Evolutionary conservation across 495 filamentous ascomycete genomes (phyloP).

Genomic region (Aspergillus egyptiacus): DNA sequence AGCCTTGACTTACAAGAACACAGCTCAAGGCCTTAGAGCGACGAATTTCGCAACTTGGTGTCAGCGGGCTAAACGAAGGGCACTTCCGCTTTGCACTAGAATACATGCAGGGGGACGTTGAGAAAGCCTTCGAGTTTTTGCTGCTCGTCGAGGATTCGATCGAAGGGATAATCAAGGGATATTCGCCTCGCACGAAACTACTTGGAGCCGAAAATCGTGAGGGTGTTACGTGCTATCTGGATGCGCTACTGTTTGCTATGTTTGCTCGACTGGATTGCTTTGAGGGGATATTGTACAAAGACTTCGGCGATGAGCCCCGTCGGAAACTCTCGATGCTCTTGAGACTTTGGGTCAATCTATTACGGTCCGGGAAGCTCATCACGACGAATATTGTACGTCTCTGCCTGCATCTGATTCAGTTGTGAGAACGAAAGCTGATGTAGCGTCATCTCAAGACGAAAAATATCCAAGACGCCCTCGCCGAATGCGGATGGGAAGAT

Average conservation of each 20-base stretch:
- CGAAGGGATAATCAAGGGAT: conserved; percentile 70
- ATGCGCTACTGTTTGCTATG: conserved; percentile 93
- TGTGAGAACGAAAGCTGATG: conserved; percentile 25
- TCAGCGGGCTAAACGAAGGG: conserved; percentile 30
- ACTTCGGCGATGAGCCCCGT: conserved; percentile 58
- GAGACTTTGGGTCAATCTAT: conserved; percentile 87
- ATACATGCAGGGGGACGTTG: conserved; percentile 60
- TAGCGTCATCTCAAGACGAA: conserved; percentile 53
- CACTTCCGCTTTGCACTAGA: conserved; percentile 67
- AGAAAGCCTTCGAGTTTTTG: conserved; percentile 71
- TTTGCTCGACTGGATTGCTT: conserved; percentile 85
- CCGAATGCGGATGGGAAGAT: conserved; percentile 88
- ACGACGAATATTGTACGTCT: conserved; percentile 72
- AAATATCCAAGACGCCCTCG: conserved; percentile 73
- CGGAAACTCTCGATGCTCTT: conserved; percentile 66
- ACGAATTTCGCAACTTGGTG: conserved; percentile 30
- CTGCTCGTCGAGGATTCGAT: conserved; percentile 70
- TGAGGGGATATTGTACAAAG: conserved; percentile 78
- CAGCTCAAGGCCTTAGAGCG: conserved; percentile 36
- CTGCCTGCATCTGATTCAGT: neutral
- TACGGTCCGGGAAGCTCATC: conserved; percentile 79
- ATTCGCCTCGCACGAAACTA: conserved; percentile 62
- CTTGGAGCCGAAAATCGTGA: conserved; percentile 82
- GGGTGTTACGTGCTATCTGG: conserved; percentile 85
- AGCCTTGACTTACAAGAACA: conserved; percentile 1